Conservation (phyloP, 345 rosid genomes). For the Erodium maritimum region DNA sequence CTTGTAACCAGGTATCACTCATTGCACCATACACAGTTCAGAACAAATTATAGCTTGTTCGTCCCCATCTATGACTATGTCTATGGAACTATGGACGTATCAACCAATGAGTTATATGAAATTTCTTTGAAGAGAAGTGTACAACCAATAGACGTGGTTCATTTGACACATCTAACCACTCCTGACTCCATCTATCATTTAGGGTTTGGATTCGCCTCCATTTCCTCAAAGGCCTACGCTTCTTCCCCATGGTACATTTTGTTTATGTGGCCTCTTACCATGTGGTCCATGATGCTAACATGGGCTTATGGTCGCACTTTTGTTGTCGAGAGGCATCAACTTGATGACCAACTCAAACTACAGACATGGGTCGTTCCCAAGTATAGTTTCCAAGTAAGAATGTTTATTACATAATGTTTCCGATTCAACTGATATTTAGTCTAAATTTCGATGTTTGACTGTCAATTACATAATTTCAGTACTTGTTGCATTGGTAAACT, state of each 20-base stretch:
- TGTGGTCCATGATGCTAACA: slow-evolving; percentile 1
- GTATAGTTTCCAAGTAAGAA: slow-evolving; percentile 6
- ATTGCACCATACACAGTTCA: slow-evolving; percentile 39
- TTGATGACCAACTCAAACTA: slow-evolving; percentile 3
- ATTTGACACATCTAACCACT: slow-evolving; percentile 48
- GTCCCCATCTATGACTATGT: slow-evolving; percentile 44
- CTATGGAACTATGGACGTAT: slow-evolving; percentile 26
- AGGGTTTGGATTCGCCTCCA: no score
- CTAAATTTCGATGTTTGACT: no score
- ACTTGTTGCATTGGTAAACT: no score
- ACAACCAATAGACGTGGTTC: slow-evolving; percentile 34
- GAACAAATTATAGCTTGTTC: slow-evolving; percentile 37
- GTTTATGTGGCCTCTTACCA: slow-evolving; percentile 10
- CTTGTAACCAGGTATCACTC: slow-evolving; percentile 33
- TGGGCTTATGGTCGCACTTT: slow-evolving; percentile 2
- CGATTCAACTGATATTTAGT: no score
- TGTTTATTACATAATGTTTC: no score
- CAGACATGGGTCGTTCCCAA: slow-evolving; percentile 11
- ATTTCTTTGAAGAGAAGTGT: slow-evolving; percentile 20
- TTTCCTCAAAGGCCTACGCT: slow-evolving; percentile 41
- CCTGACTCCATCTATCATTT: slow-evolving; percentile 44
- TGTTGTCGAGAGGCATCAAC: slow-evolving; percentile 5
- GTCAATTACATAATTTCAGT: no score
- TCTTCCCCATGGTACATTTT: slow-evolving; percentile 11
- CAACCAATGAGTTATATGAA: slow-evolving; percentile 19